Evolutionary conservation across 2,329 filamentous ascomycete species (phyloP), one percentile per base, ranked within the genome.

Genomic region (Penicillium frequentans): DNA sequence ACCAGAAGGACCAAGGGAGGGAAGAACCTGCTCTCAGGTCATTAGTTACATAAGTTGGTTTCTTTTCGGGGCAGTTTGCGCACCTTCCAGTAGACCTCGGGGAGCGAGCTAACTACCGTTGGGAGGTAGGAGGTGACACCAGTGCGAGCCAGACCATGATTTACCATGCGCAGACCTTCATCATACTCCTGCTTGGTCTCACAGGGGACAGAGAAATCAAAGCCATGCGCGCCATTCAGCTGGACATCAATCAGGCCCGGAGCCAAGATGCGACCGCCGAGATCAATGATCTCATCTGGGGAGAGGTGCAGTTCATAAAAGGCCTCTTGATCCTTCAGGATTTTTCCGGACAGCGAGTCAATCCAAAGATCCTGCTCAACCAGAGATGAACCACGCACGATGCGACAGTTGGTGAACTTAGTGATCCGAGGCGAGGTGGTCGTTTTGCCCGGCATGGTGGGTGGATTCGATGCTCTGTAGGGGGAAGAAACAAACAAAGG

Each of bases 181-280:
- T 84, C 84, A 68, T 96, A 96, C 51, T 83, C 81, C 29, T 81
- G 76, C 75, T 84, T 85, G 67, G 89, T 85, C 16, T 87, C 74
- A 33, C 74, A 82, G n/a, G 90, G 85, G 10, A 91, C 81, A 1
- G 91, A 95, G 73, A 96, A 96, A 78, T 96, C 93, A 80, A 96
- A 96, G 55, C 92, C 92, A 68, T 92, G 93, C 10, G 90, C 92
- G 48, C 93, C 93, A 69, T 97, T 97, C 65, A 97, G 86, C 75
- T 97, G 93, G 52, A 89, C 89, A 64, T 97, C 93, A 66, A 97
- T 95, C 70, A 97, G 83, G 26, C 93, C 93, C 0, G 93, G 91
- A 0, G 90, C 86, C 21, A 97, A 73, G 63, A 96, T 93, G 66
- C 90, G 90, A 57, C 91, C 91, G 51, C 86, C 85, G 1, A 97